Base-by-base conservation (phyloP, 2,329 filamentous ascomycete genomes). In the Ampelomyces quisqualis region DNA sequence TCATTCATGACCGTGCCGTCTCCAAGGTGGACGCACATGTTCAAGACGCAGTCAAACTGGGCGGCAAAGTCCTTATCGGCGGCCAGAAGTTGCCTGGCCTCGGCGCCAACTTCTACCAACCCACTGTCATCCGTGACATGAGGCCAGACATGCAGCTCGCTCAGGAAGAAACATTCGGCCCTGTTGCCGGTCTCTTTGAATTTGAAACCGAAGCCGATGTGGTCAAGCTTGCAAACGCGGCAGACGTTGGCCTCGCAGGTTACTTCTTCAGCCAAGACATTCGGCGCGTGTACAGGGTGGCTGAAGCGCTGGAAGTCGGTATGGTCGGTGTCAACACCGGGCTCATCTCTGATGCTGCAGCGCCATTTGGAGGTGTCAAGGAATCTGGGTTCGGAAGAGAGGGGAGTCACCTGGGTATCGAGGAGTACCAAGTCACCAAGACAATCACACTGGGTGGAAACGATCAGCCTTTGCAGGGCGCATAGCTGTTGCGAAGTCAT, bases 151-250 rank as follows among this genome's bases (percentile, higher is more conserved):
- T 97, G 93, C 77, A 80, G 45, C 78, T 97, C 54, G 84, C 88
- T 4, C 75, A 75, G 1, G 91, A 97, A 70, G 93, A 98, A 75
- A 98, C 91, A 0, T 98, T 98, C 65, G 93, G 93, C 0, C 93
- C 93, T 2, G 86, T 97, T 0, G 91, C 90, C 0, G 91, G 87
- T 0, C 71, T 97, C 10, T 96, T 96, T 75, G 79, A 83, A 34
- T 98, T 97, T 64, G 80, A 88, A 32, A 89, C 85, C 0, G 93
- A 97, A 71, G 84, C 86, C 38, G 90, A 97, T 60, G 93, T 95
- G 4, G 82, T 97, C 20, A 76, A 79, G 49, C 72, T 91, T 52
- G 91, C 93, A 3, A 98, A 98, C 69, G 70, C 74, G 28, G 77
- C 88, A 1, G 84, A 91, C 37, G 90, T 97, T 24, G 93, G 93